phyloP scores from a whole-genome alignment of 129 eudicot genomes.

The Scalesia atractyloides region DNA sequence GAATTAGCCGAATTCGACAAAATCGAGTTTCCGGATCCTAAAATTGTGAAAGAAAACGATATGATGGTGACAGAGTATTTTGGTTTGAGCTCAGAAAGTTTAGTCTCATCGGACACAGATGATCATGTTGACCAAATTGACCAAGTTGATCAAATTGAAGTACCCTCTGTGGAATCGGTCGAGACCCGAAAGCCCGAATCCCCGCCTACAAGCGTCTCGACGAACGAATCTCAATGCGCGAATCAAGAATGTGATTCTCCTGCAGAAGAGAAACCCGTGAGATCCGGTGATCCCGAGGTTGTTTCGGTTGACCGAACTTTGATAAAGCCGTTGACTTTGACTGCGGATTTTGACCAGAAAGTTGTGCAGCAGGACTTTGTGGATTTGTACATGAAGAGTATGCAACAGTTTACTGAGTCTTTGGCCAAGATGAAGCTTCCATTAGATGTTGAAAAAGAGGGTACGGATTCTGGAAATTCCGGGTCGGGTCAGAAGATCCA shows the following conservation, averaged over 20 bases:
- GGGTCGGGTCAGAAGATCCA: conserved; percentile 59
- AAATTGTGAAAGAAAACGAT: conserved; percentile 63
- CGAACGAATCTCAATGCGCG: conserved; percentile 50
- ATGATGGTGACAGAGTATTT: conserved; percentile 84
- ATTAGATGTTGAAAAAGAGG: conserved; percentile 64
- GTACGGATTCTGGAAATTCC: conserved; percentile 68
- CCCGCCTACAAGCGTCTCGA: conserved; percentile 61
- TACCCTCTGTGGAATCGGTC: conserved; percentile 5
- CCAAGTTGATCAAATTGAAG: conserved; percentile 10
- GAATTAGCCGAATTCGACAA: conserved; percentile 51
- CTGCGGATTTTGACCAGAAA: conserved; percentile 63
- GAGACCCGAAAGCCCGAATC: conserved; percentile 54
- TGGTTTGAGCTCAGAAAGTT: conserved; percentile 68
- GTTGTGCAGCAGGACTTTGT: conserved; percentile 93
- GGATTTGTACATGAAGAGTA: conserved; percentile 98
- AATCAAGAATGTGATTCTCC: conserved; percentile 53
- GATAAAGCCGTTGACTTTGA: conserved; percentile 45
- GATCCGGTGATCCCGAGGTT: conserved; percentile 47
- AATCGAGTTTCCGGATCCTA: conserved; percentile 95
- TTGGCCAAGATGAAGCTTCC: conserved; percentile 99
- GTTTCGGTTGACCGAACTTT: conserved; percentile 26
- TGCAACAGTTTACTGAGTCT: conserved; percentile 98
- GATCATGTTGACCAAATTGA: neutral
- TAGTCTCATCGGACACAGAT: conserved; percentile 67
- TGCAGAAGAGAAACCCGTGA: conserved; percentile 31